Evolutionary conservation across 257 asterid species (phyloP), one percentile per base, ranked within the genome.

Genomic region (Solanum lycopersicoides): DNA sequence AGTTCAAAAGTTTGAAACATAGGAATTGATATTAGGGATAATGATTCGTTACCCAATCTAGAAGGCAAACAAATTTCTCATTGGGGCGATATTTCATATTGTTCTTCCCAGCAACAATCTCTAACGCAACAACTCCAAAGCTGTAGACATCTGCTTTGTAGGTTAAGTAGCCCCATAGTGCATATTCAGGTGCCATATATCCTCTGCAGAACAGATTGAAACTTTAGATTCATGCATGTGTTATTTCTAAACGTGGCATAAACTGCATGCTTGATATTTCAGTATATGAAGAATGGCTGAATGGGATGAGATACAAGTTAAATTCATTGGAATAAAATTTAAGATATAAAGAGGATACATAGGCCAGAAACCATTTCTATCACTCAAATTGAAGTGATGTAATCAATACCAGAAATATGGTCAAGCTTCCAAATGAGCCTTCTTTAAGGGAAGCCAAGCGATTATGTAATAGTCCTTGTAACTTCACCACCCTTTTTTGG

Each of bases 181-280:
- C 97, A 86, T 93, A 94, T 89, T 94, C 95, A 9, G 95, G 95
- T 44, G 97, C 97, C 95, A 92, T 94, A 44, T 93, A 94, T 32
- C 97, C 98, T 15, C 94, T 94, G 87, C 75, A 84, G 34, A 34
- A 39, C 20, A 41, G 82, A 37, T 20, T 23, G 11, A 74, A 74
- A 37, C 32, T 42, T 74, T 3, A 21, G 50, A 37, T 74, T 39
- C 50, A 10, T 12, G 75, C 23, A 6, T 74, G 32, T 39, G 42
- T 39, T 39, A 9, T 73, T 73, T 35, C 80, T 73, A 73, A 34
- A 73, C 45, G 18, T 1, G 50, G 16, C 32, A 39, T 74, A 32
- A 74, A 74, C 53, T 74, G 10, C 82, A 21, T 39, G 82, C 82
- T 39, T 39, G 53, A 74, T 39, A 39, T 74, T 72, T 74, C 82